phyloP scores from a whole-genome alignment of 208 protist species.

The Trichomonas tenax region DNA sequence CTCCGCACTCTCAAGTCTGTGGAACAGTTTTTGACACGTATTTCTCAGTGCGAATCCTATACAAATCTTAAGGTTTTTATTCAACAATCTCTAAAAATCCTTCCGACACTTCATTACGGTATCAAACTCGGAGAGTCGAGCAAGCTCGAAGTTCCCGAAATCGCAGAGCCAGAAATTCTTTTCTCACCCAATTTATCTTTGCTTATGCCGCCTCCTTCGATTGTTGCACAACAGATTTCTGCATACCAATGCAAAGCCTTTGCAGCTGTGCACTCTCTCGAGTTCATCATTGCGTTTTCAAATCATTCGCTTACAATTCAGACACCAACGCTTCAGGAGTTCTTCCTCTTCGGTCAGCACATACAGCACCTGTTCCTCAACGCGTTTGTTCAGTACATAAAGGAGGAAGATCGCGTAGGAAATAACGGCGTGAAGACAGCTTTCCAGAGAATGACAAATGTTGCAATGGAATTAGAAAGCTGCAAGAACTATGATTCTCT shows the following conservation, averaged over 20 bases:
- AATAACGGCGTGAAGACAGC: neutral
- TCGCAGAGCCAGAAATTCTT: neutral
- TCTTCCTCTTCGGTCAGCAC: neutral
- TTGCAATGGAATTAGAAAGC: neutral
- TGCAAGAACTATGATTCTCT: neutral
- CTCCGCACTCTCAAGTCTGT: neutral
- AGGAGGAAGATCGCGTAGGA: neutral
- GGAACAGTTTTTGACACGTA: neutral
- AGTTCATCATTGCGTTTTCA: neutral
- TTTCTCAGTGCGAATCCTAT: neutral
- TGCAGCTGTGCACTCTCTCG: neutral
- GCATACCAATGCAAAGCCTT: neutral
- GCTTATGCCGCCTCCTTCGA: neutral
- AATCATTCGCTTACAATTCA: neutral
- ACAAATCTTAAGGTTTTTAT: neutral
- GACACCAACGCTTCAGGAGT: neutral
- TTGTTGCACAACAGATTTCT: neutral
- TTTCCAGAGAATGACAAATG: neutral
- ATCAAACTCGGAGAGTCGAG: neutral
- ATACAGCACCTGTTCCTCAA: neutral
- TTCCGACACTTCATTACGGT: neutral
- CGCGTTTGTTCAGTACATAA: neutral
- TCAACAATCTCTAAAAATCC: too few relatives aligned
- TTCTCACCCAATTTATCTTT: neutral
- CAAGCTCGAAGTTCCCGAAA: too few relatives aligned